Conservation (phyloP, 306 rosid genomes). For the Dicorynia guianensis region DNA sequence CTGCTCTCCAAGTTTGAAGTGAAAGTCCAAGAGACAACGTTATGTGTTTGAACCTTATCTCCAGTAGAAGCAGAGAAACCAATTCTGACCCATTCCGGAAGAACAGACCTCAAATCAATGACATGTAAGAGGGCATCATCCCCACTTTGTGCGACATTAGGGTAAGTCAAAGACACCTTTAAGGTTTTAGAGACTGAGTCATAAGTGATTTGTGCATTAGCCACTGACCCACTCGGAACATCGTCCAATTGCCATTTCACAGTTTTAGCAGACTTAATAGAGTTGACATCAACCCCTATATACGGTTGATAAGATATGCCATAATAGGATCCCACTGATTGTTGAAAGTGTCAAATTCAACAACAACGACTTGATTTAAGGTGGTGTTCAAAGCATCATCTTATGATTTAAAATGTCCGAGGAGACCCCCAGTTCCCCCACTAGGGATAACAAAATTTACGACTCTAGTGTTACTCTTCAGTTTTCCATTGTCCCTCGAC, state of each 20-base stretch:
- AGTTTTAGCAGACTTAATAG: not conserved
- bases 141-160: too few relatives aligned
- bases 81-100: slow-evolving; percentile 31
- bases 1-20: not conserved
- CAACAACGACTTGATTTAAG: slow-evolving; percentile 18
- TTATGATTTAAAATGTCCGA: slow-evolving; percentile 32
- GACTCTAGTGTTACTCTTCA: too few relatives aligned
- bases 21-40: slow-evolving; percentile 29
- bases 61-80: slow-evolving; percentile 34
- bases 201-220: slow-evolving; percentile 12
- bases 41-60: not conserved
- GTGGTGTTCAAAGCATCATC: not conserved
- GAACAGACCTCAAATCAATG: not conserved
- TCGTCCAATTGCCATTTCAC: not conserved
- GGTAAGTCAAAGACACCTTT: too few relatives aligned
- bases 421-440: not conserved
- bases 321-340: slow-evolving; percentile 29
- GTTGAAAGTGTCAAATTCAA: slow-evolving; percentile 40
- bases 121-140: too few relatives aligned
- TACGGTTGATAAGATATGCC: not conserved
- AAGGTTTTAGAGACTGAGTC: not conserved
- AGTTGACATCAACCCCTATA: slow-evolving; percentile 38
- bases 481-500: too few relatives aligned
- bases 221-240: not conserved
- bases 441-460: too few relatives aligned